A percentile compares a stretch with the other conserved stretches of the same genome.
These are phyloP conservation scores for Telopea speciosissima DNA, from an alignment of 177 flowering plant species.

Conservation along the genomic window DNA sequence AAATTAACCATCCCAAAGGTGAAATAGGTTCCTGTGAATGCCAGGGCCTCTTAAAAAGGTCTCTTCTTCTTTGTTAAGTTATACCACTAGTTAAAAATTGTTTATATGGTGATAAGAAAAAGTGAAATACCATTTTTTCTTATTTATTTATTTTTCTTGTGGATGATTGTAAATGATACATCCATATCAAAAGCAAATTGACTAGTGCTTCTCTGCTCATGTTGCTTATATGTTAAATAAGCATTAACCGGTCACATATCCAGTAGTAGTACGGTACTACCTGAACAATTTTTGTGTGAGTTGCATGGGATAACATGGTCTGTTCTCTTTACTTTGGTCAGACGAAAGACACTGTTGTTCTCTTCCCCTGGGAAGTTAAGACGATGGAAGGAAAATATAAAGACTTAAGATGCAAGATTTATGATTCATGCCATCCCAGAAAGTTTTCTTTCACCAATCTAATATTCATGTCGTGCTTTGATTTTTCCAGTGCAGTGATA, in stretches of 20 bases:
- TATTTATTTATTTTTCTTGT: too few relatives aligned
- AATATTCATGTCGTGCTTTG: constrained; percentile 11
- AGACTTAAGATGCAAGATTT: neutral
- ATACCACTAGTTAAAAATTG: too few relatives aligned
- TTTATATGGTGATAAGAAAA: too few relatives aligned
- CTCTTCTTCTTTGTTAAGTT: too few relatives aligned
- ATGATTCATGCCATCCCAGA: neutral
- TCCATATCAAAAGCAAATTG: neutral
- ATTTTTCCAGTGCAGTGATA: constrained; percentile 88
- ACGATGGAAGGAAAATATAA: neutral
- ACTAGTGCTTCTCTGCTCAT: neutral
- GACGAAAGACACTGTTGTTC: neutral
- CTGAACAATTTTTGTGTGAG: neutral
- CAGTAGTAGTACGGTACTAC: neutral
- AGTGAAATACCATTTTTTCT: too few relatives aligned
- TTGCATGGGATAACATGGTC: neutral
- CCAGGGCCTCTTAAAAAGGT: too few relatives aligned
- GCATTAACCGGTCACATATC: neutral
- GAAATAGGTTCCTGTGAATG: too few relatives aligned
- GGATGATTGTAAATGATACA: neutral
- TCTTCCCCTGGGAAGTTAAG: neutral
- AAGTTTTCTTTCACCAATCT: constrained; percentile 1
- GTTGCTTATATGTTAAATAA: neutral
- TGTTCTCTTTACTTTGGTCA: neutral
- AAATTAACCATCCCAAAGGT: too few relatives aligned